phyloP scores from a whole-genome alignment of 148 eudicot genomes.

The Rheum nobile region DNA sequence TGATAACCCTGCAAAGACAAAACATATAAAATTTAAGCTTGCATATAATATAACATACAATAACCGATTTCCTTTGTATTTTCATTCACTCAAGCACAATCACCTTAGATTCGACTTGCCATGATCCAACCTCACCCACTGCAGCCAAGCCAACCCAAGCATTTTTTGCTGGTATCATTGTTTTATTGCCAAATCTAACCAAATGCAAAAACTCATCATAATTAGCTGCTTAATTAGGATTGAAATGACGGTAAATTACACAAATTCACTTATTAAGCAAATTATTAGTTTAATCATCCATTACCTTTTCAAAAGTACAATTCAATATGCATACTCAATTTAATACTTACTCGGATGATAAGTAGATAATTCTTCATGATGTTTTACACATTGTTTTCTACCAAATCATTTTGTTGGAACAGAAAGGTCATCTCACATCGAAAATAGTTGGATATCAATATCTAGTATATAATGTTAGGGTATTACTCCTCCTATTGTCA shows the following conservation, averaged over 20 bases:
- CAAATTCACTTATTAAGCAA: neutral
- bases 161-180: slow-evolving; percentile 14
- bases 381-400: no score
- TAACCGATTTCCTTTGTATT: neutral
- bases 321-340: no score
- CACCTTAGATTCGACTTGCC: slow-evolving; percentile 48
- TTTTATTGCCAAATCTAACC: slow-evolving; percentile 5
- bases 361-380: neutral
- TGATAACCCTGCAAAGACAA: slow-evolving; percentile 31
- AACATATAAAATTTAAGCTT: neutral
- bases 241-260: neutral
- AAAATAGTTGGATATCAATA: no score
- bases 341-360: no score
- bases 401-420: no score
- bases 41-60: neutral
- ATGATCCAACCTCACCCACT: slow-evolving; percentile 31
- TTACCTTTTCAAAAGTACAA: no score
- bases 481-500: no score
- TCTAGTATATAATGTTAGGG: no score
- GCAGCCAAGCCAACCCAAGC: slow-evolving; percentile 42
- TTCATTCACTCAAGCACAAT: neutral
- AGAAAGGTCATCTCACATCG: no score
- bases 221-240: neutral
- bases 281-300: neutral
- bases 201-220: neutral